Evolutionary conservation across 2,329 filamentous ascomycete genomes (phyloP), one percentile per base, ranked within the genome.

Genomic region (Pestalotiopsis sp.): DNA sequence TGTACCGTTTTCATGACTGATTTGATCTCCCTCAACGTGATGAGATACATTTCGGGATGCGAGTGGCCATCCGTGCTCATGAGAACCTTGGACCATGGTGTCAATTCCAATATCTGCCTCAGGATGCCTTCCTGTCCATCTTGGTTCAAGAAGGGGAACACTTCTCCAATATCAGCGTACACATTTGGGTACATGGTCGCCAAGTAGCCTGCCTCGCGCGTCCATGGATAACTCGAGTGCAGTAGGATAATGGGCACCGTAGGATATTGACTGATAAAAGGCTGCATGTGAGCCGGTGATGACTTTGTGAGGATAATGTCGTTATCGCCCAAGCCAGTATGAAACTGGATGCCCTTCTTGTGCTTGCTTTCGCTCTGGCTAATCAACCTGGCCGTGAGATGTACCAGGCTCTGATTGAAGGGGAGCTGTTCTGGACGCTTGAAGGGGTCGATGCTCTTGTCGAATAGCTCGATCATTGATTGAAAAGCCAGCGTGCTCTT

Each of bases 31-130:
- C 86, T 82, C 52, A 92, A 89, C 0, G 92, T 92, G 4, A 95
- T 83, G 74, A 92, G 87, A 74, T 91, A 96, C 0, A 91, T 93
- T 78, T 95, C 93, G 0, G 93, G 92, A 70, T 93, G 92, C 79
- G 88, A 92, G 76, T 95, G 92, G 0, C 92, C 93, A 75, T 95
- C 92, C 0, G 92, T 94, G 70, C 92, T 94, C 89, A 92, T 95
- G 0, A 95, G 80, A 0, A 96, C 84, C 80, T 95, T 95, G 65
- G 88, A 90, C 67, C 88, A 89, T 0, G 93, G 93, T 25, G 90
- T 91, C 4, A 95, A 78, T 77, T 97, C 93, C 9, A 97, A 80
- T 1, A 92, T 89, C 75, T 96, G 88, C 59, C 90, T 88, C 13
- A 97, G 72, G 1, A 94, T 87, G 0, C 84, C 83, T 73, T 92